A percentile compares a stretch with the other conserved stretches of the same genome.
These are phyloP conservation scores for Podospora pseudopauciseta DNA, from an alignment of 495 filamentous ascomycete genomes.

Conservation along the genomic window DNA sequence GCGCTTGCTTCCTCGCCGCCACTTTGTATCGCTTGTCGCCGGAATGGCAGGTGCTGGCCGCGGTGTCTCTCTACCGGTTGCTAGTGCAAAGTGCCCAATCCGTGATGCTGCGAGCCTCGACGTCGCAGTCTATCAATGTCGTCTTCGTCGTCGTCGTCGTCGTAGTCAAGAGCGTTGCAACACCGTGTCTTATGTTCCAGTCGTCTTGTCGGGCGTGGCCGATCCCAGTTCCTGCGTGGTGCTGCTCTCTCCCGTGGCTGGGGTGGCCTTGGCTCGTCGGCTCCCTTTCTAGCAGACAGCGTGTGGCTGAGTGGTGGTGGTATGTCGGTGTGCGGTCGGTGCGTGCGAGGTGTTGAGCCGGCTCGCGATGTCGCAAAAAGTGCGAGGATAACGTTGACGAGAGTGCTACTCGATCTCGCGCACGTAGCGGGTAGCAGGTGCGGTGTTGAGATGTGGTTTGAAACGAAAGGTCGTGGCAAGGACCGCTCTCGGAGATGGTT, in stretches of 20 bases:
- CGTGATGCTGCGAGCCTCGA: background rate
- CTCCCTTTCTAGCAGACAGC: background rate
- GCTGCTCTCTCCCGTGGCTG: background rate
- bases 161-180: background rate
- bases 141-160: background rate
- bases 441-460: conserved; percentile 30
- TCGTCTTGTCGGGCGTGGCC: background rate
- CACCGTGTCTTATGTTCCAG: background rate
- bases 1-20: conserved; percentile 6
- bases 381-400: background rate
- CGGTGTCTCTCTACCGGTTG: background rate
- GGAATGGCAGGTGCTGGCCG: conserved; percentile 8
- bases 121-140: background rate
- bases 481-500: conserved; percentile 35
- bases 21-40: background rate
- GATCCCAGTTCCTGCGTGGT: conserved; percentile 1
- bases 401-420: conserved; percentile 5
- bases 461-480: conserved; percentile 32
- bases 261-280: conserved; percentile 3
- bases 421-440: conserved; percentile 13
- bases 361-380: background rate
- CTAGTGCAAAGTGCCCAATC: background rate
- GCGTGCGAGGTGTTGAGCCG: background rate
- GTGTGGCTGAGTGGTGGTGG: background rate
- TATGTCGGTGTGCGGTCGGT: background rate